Evolutionary conservation across 495 filamentous ascomycete species (phyloP).

Genomic region (Penicillium ochrochloron): DNA sequence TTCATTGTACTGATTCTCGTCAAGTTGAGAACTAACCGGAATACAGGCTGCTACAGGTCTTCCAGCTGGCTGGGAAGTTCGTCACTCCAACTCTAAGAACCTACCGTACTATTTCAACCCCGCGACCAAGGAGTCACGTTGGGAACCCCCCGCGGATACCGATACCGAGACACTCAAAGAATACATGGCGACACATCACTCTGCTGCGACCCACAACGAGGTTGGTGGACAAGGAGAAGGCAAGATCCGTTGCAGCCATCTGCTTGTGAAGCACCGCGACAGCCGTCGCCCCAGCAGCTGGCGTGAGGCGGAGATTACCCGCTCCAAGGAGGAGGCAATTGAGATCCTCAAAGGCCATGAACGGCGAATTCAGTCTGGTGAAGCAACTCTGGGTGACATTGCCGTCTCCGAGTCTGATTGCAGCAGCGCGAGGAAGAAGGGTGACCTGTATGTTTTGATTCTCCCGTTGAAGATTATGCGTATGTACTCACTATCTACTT

Average conservation of each 20-base stretch:
- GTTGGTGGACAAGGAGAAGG: slow-evolving; percentile 61
- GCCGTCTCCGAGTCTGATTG: slow-evolving; percentile 92
- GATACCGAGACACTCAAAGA: slow-evolving; percentile 87
- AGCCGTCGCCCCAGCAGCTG: slow-evolving; percentile 89
- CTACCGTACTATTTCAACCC: slow-evolving; percentile 98
- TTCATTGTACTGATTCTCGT: not conserved
- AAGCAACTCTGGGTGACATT: slow-evolving; percentile 72
- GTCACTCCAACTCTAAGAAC: slow-evolving; percentile 94
- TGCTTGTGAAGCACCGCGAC: slow-evolving; percentile 90
- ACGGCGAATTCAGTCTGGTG: slow-evolving; percentile 69
- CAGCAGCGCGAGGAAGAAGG: slow-evolving; percentile 89
- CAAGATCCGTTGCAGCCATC: slow-evolving; percentile 89
- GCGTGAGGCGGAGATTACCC: slow-evolving; percentile 85
- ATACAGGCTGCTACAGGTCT: slow-evolving; percentile 74
- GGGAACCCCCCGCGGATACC: slow-evolving; percentile 88
- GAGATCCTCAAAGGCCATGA: slow-evolving; percentile 75
- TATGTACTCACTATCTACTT: slow-evolving; percentile 29
- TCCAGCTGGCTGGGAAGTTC: slow-evolving; percentile 88
- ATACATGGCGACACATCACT: slow-evolving; percentile 89
- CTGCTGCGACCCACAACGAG: slow-evolving; percentile 55
- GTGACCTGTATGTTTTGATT: slow-evolving; percentile 70
- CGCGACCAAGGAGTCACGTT: slow-evolving; percentile 78
- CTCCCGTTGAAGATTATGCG: too few relatives aligned
- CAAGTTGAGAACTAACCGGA: not conserved
- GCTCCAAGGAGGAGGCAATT: slow-evolving; percentile 84